Evolutionary conservation across 192 early-diverging fungal genomes (phyloP), one percentile per base, ranked within the genome.

Genomic region (Backusella circina): DNA sequence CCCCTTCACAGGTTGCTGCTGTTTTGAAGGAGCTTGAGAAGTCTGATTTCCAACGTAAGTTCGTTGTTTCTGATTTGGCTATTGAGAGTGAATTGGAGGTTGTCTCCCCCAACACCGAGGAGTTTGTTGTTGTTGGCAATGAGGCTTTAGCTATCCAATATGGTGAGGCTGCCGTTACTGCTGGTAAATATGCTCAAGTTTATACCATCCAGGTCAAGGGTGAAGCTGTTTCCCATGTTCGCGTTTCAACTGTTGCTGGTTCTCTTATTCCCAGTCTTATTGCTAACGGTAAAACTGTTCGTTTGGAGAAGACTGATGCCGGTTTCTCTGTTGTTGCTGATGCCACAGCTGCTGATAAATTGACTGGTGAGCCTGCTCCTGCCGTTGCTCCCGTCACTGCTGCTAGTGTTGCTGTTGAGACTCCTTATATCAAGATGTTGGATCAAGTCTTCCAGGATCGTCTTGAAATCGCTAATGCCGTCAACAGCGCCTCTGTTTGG

Each of bases 351-450:
- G 77, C 50, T 67, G 69, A 38, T 37, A 65, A 70, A 16, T 70
- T 70, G 37, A 16, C 72, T 69, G 73, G 26, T 37, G 73, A 84
- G 30, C 18, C 72, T 16, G 81, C 51, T 26, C 23, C 64, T 18
- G 69, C 75, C 16, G 39, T 38, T 65, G 78, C 74, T 44, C 26
- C 41, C 44, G 82, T 77, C 28, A 76, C 83, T 26, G 57, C 69
- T 30, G 51, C 78, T 23, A 77, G 23, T 73, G 38, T 83, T 35
- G 76, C 82, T 68, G 75, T 83, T 65, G 89, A 94, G 71, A 90
- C 88, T 30, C 93, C 95, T 36, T 97, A 97, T 72, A 80, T 95
- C 33, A 90, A 90, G 81, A 85, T 97, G 78, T 81, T 97, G 70
- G 82, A 86, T 69, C 91, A 96, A 80, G 84, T 93, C 68, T 97